Percentiles rank a stretch among this genome's conserved stretches.
These are phyloP conservation scores for Arthrobotrys sinensis DNA, from an alignment of 2,329 filamentous ascomycete genomes.

Conservation along the genomic window DNA sequence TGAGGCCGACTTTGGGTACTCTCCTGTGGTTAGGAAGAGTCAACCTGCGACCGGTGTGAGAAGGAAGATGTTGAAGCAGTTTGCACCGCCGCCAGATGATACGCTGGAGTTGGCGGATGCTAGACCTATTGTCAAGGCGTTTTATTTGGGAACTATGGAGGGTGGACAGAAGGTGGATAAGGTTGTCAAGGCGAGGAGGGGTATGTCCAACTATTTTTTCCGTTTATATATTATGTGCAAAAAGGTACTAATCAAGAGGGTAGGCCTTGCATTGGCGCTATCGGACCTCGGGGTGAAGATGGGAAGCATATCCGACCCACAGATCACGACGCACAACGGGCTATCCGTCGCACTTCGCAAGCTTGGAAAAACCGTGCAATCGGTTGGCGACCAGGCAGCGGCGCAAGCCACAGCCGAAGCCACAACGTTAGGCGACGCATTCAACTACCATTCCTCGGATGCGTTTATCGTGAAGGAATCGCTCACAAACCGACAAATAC, in stretches of 20 bases:
- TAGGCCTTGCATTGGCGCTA: slow-evolving; percentile 91
- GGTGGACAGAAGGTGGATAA: slow-evolving; percentile 96
- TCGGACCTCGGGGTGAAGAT: slow-evolving; percentile 94
- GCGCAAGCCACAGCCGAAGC: slow-evolving; percentile 97
- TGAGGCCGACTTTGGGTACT: slow-evolving; percentile 99
- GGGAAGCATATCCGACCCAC: slow-evolving; percentile 86
- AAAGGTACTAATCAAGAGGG: slow-evolving; percentile 39
- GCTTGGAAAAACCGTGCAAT: slow-evolving; percentile 92
- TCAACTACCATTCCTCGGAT: slow-evolving; percentile 95
- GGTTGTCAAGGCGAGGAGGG: slow-evolving; percentile 90
- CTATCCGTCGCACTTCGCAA: slow-evolving; percentile 93
- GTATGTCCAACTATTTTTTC: slow-evolving; percentile 70
- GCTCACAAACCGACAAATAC: slow-evolving; percentile 95
- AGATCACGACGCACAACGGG: slow-evolving; percentile 81
- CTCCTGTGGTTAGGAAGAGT: slow-evolving; percentile 93
- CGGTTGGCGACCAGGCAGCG: slow-evolving; percentile 93
- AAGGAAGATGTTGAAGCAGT: slow-evolving; percentile 96
- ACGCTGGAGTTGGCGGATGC: slow-evolving; percentile 94
- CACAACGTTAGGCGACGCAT: slow-evolving; percentile 91
- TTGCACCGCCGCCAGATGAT: slow-evolving; percentile 96
- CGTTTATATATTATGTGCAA: not conserved
- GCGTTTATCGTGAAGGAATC: slow-evolving; percentile 99
- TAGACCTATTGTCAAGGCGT: slow-evolving; percentile 91
- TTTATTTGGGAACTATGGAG: slow-evolving; percentile 96
- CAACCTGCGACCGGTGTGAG: slow-evolving; percentile 96